Percentiles rank a stretch among this genome's conserved stretches.
Evolutionary conservation across 148 eudicot genomes (phyloP).

Genomic region (Dysphania ambrosioides): DNA sequence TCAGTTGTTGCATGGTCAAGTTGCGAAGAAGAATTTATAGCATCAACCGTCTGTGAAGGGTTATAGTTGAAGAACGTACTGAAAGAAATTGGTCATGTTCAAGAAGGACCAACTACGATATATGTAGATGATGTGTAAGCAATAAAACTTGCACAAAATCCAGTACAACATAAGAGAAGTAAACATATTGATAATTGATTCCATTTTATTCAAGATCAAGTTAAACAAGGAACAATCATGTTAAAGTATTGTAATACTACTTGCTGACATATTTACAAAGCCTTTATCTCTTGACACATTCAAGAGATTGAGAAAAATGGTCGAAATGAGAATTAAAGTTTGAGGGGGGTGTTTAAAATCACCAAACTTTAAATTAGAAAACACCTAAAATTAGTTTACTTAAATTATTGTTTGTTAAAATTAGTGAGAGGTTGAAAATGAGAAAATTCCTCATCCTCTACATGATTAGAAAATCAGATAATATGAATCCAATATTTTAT

Average conservation of each 20-base stretch:
- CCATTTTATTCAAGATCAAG: not conserved
- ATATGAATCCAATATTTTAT: not conserved
- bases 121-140: not conserved
- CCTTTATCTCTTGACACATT: not conserved
- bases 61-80: not conserved
- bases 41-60: not conserved
- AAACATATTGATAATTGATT: too few species aligned
- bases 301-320: not conserved
- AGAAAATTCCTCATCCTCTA: not conserved
- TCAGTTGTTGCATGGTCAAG: not conserved
- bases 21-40: not conserved
- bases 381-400: not conserved
- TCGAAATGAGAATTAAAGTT: not conserved
- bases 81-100: not conserved
- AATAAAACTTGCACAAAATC: slow-evolving; percentile 1
- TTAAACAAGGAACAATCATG: not conserved
- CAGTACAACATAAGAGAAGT: not conserved
- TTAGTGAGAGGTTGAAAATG: not conserved
- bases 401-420: not conserved
- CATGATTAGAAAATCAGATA: not conserved
- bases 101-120: not conserved
- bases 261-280: not conserved
- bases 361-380: not conserved
- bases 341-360: not conserved
- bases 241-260: not conserved